Conservation (phyloP, 2,329 filamentous ascomycete genomes). For the Leptographium flavum region DNA sequence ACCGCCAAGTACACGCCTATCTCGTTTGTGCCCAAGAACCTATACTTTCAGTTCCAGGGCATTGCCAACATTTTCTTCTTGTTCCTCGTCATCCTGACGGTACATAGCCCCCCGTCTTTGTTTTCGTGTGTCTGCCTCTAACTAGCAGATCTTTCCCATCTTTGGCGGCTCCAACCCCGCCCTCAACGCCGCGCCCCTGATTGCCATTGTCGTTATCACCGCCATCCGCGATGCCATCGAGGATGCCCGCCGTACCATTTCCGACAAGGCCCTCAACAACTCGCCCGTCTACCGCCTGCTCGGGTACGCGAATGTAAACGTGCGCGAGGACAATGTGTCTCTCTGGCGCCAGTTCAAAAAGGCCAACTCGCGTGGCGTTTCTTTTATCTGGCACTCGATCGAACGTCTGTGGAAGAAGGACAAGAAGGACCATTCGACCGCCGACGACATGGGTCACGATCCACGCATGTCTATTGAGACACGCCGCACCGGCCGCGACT, state of each 20-base stretch:
- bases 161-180: slow-evolving; percentile 88
- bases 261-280: slow-evolving; percentile 92
- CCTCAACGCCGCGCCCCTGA: slow-evolving; percentile 78
- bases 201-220: slow-evolving; percentile 80
- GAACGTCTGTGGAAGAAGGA: slow-evolving; percentile 33
- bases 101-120: slow-evolving; percentile 48
- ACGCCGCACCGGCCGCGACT: slow-evolving; percentile 35
- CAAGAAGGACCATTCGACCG: slow-evolving; percentile 32
- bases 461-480: slow-evolving; percentile 54
- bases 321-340: slow-evolving; percentile 72
- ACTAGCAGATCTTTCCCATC: slow-evolving; percentile 76
- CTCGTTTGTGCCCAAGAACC: slow-evolving; percentile 89
- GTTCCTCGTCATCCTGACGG: slow-evolving; percentile 85
- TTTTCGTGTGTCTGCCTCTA: too few relatives aligned
- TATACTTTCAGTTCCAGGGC: slow-evolving; percentile 97
- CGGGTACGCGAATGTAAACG: slow-evolving; percentile 88
- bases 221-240: slow-evolving; percentile 91
- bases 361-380: slow-evolving; percentile 51
- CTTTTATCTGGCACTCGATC: slow-evolving; percentile 34
- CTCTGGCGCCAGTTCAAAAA: slow-evolving; percentile 86
- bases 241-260: slow-evolving; percentile 79
- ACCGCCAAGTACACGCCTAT: slow-evolving; percentile 95
- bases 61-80: slow-evolving; percentile 98
- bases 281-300: slow-evolving; percentile 82
- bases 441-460: slow-evolving; percentile 32